phyloP scores from a whole-genome alignment of 768 basidiomycete species.

The Mycena belliarum region DNA sequence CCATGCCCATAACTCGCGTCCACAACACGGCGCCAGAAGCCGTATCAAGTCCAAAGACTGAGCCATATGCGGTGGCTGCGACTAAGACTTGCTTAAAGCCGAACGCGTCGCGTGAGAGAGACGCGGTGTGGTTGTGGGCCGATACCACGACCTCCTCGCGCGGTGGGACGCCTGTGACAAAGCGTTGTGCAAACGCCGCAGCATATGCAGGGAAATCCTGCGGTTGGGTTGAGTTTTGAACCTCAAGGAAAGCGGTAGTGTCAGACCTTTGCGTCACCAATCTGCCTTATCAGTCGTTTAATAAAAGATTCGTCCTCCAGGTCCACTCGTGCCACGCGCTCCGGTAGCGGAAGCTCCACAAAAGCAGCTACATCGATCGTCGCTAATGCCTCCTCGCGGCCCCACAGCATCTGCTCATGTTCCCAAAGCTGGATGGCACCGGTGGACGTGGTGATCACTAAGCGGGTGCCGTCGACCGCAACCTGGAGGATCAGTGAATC shows the following conservation, averaged over 20 bases:
- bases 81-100: constrained; percentile 87
- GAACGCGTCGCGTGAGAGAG: constrained; percentile 71
- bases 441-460: constrained; percentile 69
- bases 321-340: constrained; percentile 30
- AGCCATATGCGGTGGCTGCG: constrained; percentile 67
- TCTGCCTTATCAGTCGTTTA: constrained; percentile 55
- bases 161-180: constrained; percentile 57
- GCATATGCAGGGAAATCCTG: constrained; percentile 75
- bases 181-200: constrained; percentile 65
- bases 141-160: constrained; percentile 45
- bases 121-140: constrained; percentile 33
- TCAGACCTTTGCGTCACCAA: constrained; percentile 58
- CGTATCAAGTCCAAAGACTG: constrained; percentile 82
- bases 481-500: constrained; percentile 36
- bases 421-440: constrained; percentile 80
- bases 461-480: constrained; percentile 50
- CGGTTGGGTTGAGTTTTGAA: not conserved
- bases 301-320: constrained; percentile 53
- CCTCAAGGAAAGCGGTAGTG: not conserved
- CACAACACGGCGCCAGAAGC: constrained; percentile 77
- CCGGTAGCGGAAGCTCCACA: constrained; percentile 66
- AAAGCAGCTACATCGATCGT: constrained; percentile 65
- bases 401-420: constrained; percentile 63
- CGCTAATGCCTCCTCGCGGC: constrained; percentile 78
- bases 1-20: constrained; percentile 75